Evolutionary conservation across 1,284 basidiomycete species (phyloP), one percentile per base, ranked within the genome.

Genomic region (Sanghuangporus weigelae): DNA sequence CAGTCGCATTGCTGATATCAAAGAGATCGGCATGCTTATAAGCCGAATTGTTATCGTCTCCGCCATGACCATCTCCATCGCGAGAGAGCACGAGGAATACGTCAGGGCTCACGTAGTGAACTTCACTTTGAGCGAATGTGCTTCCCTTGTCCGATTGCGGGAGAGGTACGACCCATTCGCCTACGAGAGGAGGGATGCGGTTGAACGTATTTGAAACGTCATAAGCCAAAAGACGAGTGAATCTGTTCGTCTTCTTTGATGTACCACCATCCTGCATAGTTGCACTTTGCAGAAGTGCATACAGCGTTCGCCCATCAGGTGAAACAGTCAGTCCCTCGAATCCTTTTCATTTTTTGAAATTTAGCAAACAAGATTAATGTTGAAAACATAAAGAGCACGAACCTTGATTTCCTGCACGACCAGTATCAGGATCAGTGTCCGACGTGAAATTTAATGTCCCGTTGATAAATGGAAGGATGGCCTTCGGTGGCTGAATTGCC

Each of bases 1-100:
- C 81, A 1, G 87, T 89, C 7, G 86, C 87, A 12, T 71, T 69
- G 3, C 75, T 72, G 67, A 87, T 84, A 56, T 83, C 83, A 68
- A 87, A 78, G 10, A 87, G 72, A 67, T 87, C 87, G 1, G 81
- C 80, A 59, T 83, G 79, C 83, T 87, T 89, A 76, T 85, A 88
- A 6, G 74, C 76, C 1, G 85, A 82, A 14, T 78, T 75, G 36
- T 74, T 74, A 59, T 81, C 77, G 64, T 78, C 78, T 19, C 79
- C 81, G 2, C 86, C 86, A 46, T 80, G 78, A 0, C 87, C 87
- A 69, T 87, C 77, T 6, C 82, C 82, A 67, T 90, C 87, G 23
- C 86, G 77, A 12, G 85, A 73, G 12, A 89, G 77, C 7, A 82
- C 80, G 26, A 89, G 72, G 74, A 89, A 89, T 21, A 84, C 70